phyloP scores from a whole-genome alignment of 169 alveolate species.

The Plasmodium knowlesi region DNA sequence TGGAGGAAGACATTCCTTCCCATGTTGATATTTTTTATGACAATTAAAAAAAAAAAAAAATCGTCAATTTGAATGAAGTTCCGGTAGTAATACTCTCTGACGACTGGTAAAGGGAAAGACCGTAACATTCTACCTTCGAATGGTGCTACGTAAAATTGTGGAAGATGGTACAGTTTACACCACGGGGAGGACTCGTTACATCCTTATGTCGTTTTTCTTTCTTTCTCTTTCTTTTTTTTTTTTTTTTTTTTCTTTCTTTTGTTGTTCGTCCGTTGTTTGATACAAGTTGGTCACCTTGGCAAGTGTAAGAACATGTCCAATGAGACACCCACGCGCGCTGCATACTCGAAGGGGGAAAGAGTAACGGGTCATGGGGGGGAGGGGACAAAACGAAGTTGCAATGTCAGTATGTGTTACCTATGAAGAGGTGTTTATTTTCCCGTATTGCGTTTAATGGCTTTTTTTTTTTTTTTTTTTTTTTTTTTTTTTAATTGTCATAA shows the following conservation, averaged over 20 bases:
- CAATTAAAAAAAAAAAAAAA: background rate
- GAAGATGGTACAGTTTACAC: background rate
- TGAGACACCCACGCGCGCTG: background rate
- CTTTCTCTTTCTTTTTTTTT: background rate
- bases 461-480: background rate
- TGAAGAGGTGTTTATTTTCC: background rate
- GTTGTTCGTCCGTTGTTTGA: background rate
- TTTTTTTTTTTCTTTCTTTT: background rate
- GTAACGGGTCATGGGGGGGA: background rate
- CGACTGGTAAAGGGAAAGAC: background rate
- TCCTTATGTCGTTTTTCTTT: background rate
- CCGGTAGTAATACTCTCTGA: background rate
- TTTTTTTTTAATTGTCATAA: background rate
- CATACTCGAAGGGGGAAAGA: background rate
- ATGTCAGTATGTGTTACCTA: background rate
- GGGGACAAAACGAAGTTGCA: background rate
- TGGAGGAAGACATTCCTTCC: background rate
- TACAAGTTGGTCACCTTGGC: background rate
- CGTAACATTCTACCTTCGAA: background rate
- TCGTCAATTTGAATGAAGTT: background rate
- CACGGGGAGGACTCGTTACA: background rate
- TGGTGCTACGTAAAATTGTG: background rate
- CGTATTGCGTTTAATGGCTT: background rate
- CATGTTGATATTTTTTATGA: background rate
- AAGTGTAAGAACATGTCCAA: background rate